These are phyloP conservation scores for Biscutella laevigata DNA, from an alignment of 441 rosid genomes.

Conservation along the genomic window DNA sequence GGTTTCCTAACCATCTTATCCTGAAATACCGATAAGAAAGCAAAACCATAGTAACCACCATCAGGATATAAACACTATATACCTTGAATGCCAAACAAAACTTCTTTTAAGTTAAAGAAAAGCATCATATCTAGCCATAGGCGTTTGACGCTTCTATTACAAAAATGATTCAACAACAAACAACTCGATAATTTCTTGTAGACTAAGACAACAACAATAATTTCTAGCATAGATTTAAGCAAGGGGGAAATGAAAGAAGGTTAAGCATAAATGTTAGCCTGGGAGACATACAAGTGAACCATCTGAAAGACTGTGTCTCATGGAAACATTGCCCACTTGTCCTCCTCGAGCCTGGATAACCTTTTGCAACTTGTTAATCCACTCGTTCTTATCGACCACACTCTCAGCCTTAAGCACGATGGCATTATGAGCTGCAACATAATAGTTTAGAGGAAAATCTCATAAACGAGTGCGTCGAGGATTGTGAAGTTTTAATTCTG, in stretches of 20 bases:
- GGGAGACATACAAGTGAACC: slow-evolving; percentile 87
- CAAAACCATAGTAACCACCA: too few relatives aligned
- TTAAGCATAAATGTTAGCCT: slow-evolving; percentile 4
- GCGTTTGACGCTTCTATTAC: neutral
- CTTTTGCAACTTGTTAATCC: slow-evolving; percentile 71
- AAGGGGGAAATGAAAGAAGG: neutral
- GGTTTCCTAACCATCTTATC: slow-evolving; percentile 92
- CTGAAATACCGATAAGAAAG: slow-evolving; percentile 33
- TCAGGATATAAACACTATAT: neutral
- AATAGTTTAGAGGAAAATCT: too few relatives aligned
- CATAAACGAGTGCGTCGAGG: neutral
- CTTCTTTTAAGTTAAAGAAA: neutral
- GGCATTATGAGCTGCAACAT: slow-evolving; percentile 73
- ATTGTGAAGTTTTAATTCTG: neutral
- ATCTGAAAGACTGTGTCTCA: slow-evolving; percentile 94
- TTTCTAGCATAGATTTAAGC: neutral
- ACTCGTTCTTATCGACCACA: slow-evolving; percentile 71
- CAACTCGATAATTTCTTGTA: neutral
- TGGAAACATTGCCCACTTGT: slow-evolving; percentile 51
- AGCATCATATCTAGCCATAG: neutral
- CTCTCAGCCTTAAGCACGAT: slow-evolving; percentile 85
- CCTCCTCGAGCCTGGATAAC: slow-evolving; percentile 65
- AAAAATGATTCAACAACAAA: neutral
- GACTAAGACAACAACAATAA: neutral
- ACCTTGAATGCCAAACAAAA: neutral